Evolutionary conservation across 1,284 basidiomycete genomes (phyloP).

Genomic region (Puccinia polysora): DNA sequence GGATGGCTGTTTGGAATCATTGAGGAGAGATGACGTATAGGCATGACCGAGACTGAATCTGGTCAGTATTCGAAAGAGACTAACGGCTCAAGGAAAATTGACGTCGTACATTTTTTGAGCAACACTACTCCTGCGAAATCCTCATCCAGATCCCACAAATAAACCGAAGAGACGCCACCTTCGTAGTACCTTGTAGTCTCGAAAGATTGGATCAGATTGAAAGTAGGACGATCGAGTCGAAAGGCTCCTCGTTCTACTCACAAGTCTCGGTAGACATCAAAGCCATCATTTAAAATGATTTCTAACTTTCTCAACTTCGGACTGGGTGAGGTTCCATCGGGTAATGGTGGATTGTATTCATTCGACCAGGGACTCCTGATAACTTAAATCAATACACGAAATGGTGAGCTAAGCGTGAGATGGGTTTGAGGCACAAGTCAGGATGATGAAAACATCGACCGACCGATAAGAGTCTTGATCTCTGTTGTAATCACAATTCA

Average conservation of each 20-base stretch:
- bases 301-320: constrained; percentile 83
- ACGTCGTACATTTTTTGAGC: constrained; percentile 80
- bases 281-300: constrained; percentile 87
- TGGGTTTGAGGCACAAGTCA: neutral
- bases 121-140: constrained; percentile 96
- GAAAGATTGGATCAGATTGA: neutral
- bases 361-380: constrained; percentile 95
- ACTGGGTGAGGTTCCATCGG: constrained; percentile 79
- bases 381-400: neutral
- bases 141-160: constrained; percentile 96
- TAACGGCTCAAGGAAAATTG: neutral
- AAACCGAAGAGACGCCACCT: constrained; percentile 93
- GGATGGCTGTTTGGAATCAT: constrained; percentile 33
- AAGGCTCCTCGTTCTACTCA: constrained; percentile 51
- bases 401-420: neutral
- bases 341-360: constrained; percentile 79
- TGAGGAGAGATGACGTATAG: neutral
- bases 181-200: constrained; percentile 75
- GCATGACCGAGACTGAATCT: neutral
- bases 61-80: neutral
- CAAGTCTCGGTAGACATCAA: constrained; percentile 96
- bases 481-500: constrained; percentile 95
- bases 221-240: neutral
- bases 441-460: constrained; percentile 45
- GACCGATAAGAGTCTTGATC: constrained; percentile 93